Base-by-base conservation (phyloP, 495 filamentous ascomycete species). In the Hypomontagnella submonticulosa region DNA sequence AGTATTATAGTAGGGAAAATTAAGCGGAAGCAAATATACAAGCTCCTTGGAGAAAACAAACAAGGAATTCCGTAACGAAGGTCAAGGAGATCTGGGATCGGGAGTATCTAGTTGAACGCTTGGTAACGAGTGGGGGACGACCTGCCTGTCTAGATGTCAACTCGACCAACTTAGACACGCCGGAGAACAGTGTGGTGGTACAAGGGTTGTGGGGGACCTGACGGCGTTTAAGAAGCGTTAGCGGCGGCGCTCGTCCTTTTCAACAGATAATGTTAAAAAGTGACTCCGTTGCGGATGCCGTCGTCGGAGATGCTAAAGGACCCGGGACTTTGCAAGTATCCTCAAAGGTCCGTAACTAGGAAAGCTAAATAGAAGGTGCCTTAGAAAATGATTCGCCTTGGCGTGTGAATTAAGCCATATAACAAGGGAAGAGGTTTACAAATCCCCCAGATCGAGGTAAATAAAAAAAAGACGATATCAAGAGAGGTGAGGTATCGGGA, bases 151-250 rank as follows among this genome's bases (percentile, higher is more conserved):
- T 61, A 50, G 60, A 64, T 47, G 60, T 63, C 50, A 43, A 63
- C 41, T 56, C 41, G 60, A 63, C 54, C 56, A 55, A 38, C 34
- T 49, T 33, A 55, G 58, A 63, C 63, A 55, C 38, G 48, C 52
- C 51, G 56, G 50, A 47, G 55, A 64, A 69, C 13, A 37, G 66
- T 69, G 60, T 64, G 66, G 66, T 69, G 52, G 66, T 57, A 69
- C 66, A 69, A 43, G 41, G 32, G 44, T 18, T 64, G 66, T 61
- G 66, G 60, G 66, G 66, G 66, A 53, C 23, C 49, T 27, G 41
- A 8, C 44, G 33, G 66, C 56, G 66, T 64, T 59, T 64, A 69
- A 61, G 9, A 52, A 57, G 51, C 55, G 43, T 60, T 57, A 43
- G 42, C 44, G 56, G 36, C 56, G 56, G 44, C 23, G 60, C 57